These are phyloP conservation scores for Phytophthora melonis DNA, from an alignment of 352 stramenopile species.

Conservation along the genomic window DNA sequence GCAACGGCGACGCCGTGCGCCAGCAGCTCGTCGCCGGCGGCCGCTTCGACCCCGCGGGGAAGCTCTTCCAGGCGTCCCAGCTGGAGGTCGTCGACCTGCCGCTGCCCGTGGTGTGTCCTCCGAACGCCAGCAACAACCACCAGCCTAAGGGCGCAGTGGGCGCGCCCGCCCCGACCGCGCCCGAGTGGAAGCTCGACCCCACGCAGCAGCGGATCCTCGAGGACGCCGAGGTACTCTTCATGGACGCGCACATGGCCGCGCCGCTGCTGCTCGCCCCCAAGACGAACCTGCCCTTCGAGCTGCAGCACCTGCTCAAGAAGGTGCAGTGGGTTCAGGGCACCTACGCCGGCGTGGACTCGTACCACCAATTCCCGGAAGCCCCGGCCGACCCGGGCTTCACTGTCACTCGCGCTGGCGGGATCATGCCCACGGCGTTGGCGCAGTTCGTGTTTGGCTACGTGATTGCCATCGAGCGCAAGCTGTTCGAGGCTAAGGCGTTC, in stretches of 20 bases:
- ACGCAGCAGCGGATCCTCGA: slow-evolving; percentile 39
- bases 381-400: slow-evolving; percentile 40
- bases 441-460: slow-evolving; percentile 62
- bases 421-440: slow-evolving; percentile 60
- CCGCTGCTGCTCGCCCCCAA: slow-evolving; percentile 47
- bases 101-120: slow-evolving; percentile 33
- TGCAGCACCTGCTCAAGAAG: slow-evolving; percentile 55
- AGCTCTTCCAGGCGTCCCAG: slow-evolving; percentile 38
- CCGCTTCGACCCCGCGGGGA: slow-evolving; percentile 17
- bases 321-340: slow-evolving; percentile 65
- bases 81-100: slow-evolving; percentile 49
- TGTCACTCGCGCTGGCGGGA: slow-evolving; percentile 58
- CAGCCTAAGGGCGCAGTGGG: slow-evolving; percentile 21
- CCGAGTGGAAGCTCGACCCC: slow-evolving; percentile 35
- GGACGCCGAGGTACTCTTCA: slow-evolving; percentile 41
- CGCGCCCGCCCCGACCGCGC: slow-evolving; percentile 1
- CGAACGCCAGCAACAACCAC: slow-evolving; percentile 36
- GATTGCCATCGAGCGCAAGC: slow-evolving; percentile 53
- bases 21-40: slow-evolving; percentile 27
- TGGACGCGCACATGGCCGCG: slow-evolving; percentile 45
- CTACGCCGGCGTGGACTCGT: slow-evolving; percentile 61
- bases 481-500: slow-evolving; percentile 48
- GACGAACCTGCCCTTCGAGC: slow-evolving; percentile 41
- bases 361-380: slow-evolving; percentile 42
- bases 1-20: slow-evolving; percentile 45